Evolutionary conservation across 2,329 filamentous ascomycete genomes (phyloP), one percentile per base, ranked within the genome.

Genomic region (Emergomyces pasteurianus): DNA sequence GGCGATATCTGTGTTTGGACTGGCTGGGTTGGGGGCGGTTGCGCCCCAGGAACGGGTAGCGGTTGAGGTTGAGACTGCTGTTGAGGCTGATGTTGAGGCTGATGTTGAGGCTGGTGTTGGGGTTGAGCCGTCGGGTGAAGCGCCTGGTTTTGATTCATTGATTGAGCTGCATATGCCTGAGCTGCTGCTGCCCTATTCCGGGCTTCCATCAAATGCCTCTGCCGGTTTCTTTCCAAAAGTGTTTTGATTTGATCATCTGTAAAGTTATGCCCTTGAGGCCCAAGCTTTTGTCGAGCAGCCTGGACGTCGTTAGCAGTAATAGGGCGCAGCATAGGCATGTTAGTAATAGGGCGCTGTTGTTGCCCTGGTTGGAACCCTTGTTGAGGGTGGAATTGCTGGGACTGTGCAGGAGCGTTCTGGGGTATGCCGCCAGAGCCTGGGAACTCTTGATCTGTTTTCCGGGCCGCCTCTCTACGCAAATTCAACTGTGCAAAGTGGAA

Each of bases 211-310:
- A 70, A 63, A 21, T 74, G 69, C 61, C 71, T 74, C 62, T 75
- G 72, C 10, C 73, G 70, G 52, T 73, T 71, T 57, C 64, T 68
- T 23, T 69, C 66, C 28, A 78, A 62, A 34, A 74, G 47, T 0
- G 72, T 66, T 42, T 73, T 71, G 23, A 81, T 67, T 58, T 77
- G 72, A 3, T 80, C 78, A 63, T 80, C 78, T 3, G 68, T 71
- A 18, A 71, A 65, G 58, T 70, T 70, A 26, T 70, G 64, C 53
- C 70, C 64, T 34, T 73, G 69, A 23, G 69, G 67, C 16, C 73
- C 73, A 9, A 75, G 60, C 53, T 68, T 71, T 55, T 72, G 68
- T 21, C 74, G 74, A 60, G 73, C 73, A 40, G 70, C 53, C 46
- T 72, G 70, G 28, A 77, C 65, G 26, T 77, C 74, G 38, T 70